Evolutionary conservation across 2,329 filamentous ascomycete species (phyloP).

Genomic region (Cercospora sp.): DNA sequence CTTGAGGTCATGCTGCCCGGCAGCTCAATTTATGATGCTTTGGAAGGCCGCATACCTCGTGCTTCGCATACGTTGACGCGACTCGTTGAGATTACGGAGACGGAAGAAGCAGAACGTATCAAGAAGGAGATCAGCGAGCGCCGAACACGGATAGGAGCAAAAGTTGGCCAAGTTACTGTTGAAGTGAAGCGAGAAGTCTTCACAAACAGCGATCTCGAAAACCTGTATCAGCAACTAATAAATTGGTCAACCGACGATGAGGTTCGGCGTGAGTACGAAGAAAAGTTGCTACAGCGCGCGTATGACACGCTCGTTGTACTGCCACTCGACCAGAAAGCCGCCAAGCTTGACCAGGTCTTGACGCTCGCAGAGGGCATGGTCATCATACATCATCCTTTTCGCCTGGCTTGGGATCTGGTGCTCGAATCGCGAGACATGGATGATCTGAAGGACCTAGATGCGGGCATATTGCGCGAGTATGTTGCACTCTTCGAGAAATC

Average conservation of each 20-base stretch:
- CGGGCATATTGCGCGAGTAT: conserved; percentile 75
- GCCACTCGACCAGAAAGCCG: conserved; percentile 65
- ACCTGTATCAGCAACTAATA: conserved; percentile 78
- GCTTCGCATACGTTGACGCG: conserved; percentile 79
- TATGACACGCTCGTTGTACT: conserved; percentile 75
- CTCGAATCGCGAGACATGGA: conserved; percentile 86
- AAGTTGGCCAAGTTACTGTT: conserved; percentile 75
- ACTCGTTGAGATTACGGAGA: conserved; percentile 79
- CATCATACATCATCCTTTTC: conserved; percentile 87
- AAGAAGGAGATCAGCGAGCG: conserved; percentile 88
- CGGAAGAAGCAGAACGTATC: conserved; percentile 83
- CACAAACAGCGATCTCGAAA: conserved; percentile 71
- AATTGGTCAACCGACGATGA: conserved; percentile 91
- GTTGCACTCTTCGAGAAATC: conserved; percentile 80
- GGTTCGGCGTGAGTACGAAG: conserved; percentile 78
- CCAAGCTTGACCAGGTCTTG: conserved; percentile 71
- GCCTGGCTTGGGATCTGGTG: conserved; percentile 85
- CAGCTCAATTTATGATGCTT: conserved; percentile 74
- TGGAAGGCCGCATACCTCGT: conserved; percentile 81
- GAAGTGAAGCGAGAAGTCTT: conserved; percentile 89
- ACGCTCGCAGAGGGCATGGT: conserved; percentile 89
- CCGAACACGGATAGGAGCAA: conserved; percentile 81
- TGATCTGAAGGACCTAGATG: conserved; percentile 74
- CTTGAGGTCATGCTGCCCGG: conserved; percentile 75
- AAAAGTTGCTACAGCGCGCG: conserved; percentile 80